Percentiles rank a stretch among this genome's conserved stretches.
Evolutionary conservation across 1,139 yeast genomes (phyloP).

Genomic region (Candida tropicalis): DNA sequence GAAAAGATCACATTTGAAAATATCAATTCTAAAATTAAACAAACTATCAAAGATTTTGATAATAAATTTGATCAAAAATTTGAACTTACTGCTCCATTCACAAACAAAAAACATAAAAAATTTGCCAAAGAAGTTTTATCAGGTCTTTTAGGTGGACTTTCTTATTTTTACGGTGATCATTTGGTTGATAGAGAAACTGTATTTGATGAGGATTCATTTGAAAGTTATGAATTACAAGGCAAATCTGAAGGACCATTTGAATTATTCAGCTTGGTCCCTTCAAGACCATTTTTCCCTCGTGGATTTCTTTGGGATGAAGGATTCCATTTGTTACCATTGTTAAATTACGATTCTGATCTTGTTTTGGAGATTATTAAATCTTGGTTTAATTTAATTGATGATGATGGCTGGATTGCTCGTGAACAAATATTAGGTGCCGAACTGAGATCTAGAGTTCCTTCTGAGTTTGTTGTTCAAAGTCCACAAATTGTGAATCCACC

Average conservation of each 20-base stretch:
- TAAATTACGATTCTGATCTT: constrained; percentile 83
- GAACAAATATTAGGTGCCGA: constrained; percentile 94
- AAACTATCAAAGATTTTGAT: constrained; percentile 47
- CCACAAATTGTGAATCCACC: constrained; percentile 97
- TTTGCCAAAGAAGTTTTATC: constrained; percentile 83
- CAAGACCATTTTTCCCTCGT: constrained; percentile 92
- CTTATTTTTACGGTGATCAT: constrained; percentile 87
- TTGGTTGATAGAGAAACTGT: constrained; percentile 74
- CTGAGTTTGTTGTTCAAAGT: constrained; percentile 82
- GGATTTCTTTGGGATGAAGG: constrained; percentile 99
- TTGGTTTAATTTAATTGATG: constrained; percentile 87
- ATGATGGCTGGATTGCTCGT: constrained; percentile 95
- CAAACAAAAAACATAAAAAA: constrained; percentile 38
- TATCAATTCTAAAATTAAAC: constrained; percentile 41
- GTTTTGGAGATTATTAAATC: constrained; percentile 80
- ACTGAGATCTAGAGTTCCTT: constrained; percentile 86
- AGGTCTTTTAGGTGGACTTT: constrained; percentile 85
- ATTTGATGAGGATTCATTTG: constrained; percentile 67
- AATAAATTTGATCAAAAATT: constrained; percentile 58
- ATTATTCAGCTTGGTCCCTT: constrained; percentile 83
- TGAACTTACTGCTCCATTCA: constrained; percentile 58
- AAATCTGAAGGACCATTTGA: constrained; percentile 66
- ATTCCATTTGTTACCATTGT: constrained; percentile 80
- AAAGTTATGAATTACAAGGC: constrained; percentile 55
- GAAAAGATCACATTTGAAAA: constrained; percentile 46